A percentile compares a stretch with the other conserved stretches of the same genome.
These are phyloP conservation scores for Olyra latifolia DNA, from an alignment of 176 grass and related monocot genomes.

Conservation along the genomic window DNA sequence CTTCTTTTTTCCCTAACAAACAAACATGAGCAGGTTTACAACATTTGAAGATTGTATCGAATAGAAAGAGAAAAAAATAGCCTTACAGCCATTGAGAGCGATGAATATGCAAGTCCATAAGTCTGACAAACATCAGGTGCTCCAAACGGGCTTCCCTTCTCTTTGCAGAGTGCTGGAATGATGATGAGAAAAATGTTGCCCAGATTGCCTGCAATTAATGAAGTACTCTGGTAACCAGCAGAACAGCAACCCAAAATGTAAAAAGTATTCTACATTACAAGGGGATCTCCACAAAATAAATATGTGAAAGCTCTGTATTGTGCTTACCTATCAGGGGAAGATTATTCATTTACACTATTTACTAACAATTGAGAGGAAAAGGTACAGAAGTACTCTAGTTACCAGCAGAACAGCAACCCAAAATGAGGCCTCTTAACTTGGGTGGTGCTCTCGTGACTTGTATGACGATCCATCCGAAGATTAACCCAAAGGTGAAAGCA, in stretches of 20 bases:
- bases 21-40: slow-evolving; percentile 12
- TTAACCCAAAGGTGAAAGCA: slow-evolving; percentile 56
- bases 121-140: slow-evolving; percentile 54
- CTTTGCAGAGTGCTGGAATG: slow-evolving; percentile 87
- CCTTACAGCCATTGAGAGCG: slow-evolving; percentile 83
- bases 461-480: slow-evolving; percentile 69
- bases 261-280: too few species aligned
- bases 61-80: neutral
- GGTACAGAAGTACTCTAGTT: slow-evolving; percentile 10
- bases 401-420: slow-evolving; percentile 92
- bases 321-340: neutral
- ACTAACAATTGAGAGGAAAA: neutral
- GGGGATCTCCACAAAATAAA: neutral
- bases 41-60: neutral
- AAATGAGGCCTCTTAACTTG: slow-evolving; percentile 66
- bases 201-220: slow-evolving; percentile 55
- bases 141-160: slow-evolving; percentile 88
- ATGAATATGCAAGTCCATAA: slow-evolving; percentile 71
- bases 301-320: neutral
- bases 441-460: slow-evolving; percentile 59
- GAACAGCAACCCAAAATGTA: too few species aligned
- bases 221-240: too few species aligned
- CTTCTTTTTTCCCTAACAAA: neutral
- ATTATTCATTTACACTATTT: slow-evolving; percentile 2
- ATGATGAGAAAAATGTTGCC: slow-evolving; percentile 88